Evolutionary conservation across 2,329 filamentous ascomycete genomes (phyloP), one percentile per base, ranked within the genome.

Genomic region (Colletotrichum sp.): DNA sequence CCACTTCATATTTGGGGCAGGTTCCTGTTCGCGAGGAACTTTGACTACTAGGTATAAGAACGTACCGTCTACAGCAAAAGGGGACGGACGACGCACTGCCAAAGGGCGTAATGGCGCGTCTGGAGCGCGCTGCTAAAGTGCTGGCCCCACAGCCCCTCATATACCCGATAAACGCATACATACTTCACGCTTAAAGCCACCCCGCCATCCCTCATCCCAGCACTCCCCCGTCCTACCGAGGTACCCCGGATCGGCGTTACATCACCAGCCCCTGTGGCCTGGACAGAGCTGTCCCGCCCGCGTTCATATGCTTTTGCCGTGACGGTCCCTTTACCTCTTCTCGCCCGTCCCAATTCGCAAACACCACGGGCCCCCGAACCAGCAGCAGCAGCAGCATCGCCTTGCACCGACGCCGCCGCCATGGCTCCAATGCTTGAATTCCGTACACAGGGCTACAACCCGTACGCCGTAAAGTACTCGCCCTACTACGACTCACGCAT

Each of bases 381-480:
- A 31, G 29, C 29, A 31, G 29, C 51, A 21, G 31, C 38, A 65
- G 62, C 62, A 64, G 38, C 29, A 66, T 21, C 63, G 63, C 24
- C 29, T 65, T 51, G 62, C 31, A 65, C 36, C 55, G 69, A 55
- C 63, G 66, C 51, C 62, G 47, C 72, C 57, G 62, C 73, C 70
- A 86, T 86, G 85, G 84, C 85, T 33, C 64, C 83, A 47, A 98
- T 98, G 95, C 93, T 98, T 79, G 95, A 98, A 85, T 98, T 94
- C 86, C 93, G 94, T 76, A 98, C 97, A 27, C 90, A 95, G 82
- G 97, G 97, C 80, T 98, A 92, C 89, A 98, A 98, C 84, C 96
- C 96, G 80, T 98, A 98, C 86, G 95, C 94, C 78, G 95, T 98
- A 84, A 98, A 98, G 86, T 99, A 98, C 88, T 98, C 96, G 70